Evolutionary conservation across 192 early-diverging fungal species (phyloP).

Genomic region (Spinellus fusiger): DNA sequence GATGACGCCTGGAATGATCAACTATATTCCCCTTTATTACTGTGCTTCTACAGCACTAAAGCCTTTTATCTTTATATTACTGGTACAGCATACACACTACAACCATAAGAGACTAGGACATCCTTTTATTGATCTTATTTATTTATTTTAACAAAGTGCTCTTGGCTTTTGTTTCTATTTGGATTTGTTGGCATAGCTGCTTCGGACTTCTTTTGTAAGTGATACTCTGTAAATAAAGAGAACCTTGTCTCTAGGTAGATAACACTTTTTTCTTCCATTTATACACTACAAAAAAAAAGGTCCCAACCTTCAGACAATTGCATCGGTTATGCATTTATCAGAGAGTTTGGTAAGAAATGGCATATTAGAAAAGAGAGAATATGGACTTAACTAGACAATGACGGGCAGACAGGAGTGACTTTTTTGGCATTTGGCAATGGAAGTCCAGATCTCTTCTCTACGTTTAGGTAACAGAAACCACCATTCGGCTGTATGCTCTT

Average conservation of each 20-base stretch:
- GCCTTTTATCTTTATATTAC: slow-evolving; percentile 29
- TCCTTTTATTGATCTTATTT: background rate
- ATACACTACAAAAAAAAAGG: slow-evolving; percentile 22
- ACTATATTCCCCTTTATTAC: slow-evolving; percentile 55
- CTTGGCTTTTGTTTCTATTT: slow-evolving; percentile 72
- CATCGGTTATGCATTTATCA: slow-evolving; percentile 64
- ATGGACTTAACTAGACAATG: background rate
- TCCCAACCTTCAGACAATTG: slow-evolving; percentile 81
- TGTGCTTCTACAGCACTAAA: slow-evolving; percentile 34
- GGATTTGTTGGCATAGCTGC: slow-evolving; percentile 73
- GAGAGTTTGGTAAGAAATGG: slow-evolving; percentile 78
- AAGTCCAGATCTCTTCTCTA: slow-evolving; percentile 86
- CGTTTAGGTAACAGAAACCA: slow-evolving; percentile 52
- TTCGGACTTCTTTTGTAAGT: slow-evolving; percentile 76
- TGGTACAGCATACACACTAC: slow-evolving; percentile 30
- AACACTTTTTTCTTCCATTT: background rate
- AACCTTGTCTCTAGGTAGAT: background rate
- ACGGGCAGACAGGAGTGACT: slow-evolving; percentile 58
- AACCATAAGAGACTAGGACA: background rate
- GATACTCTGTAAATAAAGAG: background rate
- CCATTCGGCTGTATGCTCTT: background rate
- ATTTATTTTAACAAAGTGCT: slow-evolving; percentile 23
- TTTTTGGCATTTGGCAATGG: slow-evolving; percentile 89
- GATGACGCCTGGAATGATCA: slow-evolving; percentile 54
- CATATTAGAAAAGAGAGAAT: background rate